Conservation (phyloP, 2,329 filamentous ascomycete genomes). For the Claviceps monticola region DNA sequence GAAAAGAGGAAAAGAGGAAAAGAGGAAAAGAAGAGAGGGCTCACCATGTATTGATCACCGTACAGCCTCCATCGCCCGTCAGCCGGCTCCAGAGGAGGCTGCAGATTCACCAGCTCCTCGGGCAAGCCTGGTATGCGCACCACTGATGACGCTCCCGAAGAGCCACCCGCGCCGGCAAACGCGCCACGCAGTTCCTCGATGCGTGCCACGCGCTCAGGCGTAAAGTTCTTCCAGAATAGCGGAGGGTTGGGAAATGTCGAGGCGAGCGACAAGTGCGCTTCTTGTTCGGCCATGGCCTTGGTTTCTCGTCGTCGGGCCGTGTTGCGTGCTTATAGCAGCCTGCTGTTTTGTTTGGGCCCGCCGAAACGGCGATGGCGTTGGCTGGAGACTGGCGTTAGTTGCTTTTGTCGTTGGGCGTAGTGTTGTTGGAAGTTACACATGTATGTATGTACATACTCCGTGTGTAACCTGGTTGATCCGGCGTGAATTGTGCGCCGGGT, state of each 20-base stretch:
- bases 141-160: slow-evolving; percentile 11
- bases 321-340: too few species aligned
- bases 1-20: too few species aligned
- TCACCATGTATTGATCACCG: slow-evolving; percentile 48
- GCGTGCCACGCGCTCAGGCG: slow-evolving; percentile 53
- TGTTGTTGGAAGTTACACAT: background rate
- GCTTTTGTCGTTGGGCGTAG: background rate
- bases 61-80: slow-evolving; percentile 64
- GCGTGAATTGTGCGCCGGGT: slow-evolving; percentile 6
- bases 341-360: too few species aligned
- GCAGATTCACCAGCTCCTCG: slow-evolving; percentile 58
- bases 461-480: too few species aligned
- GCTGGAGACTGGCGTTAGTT: background rate
- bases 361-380: too few species aligned
- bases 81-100: slow-evolving; percentile 64
- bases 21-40: background rate
- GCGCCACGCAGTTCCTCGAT: slow-evolving; percentile 29
- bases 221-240: slow-evolving; percentile 83
- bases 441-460: too few species aligned
- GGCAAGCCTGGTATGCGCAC: slow-evolving; percentile 40
- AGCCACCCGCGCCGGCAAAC: slow-evolving; percentile 17
- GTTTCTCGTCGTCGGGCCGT: background rate
- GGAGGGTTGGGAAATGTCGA: slow-evolving; percentile 77
- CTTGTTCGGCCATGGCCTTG: slow-evolving; percentile 42
- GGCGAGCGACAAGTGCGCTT: slow-evolving; percentile 30